phyloP scores from a whole-genome alignment of 768 basidiomycete genomes.

The Amanita subjunquillea region DNA sequence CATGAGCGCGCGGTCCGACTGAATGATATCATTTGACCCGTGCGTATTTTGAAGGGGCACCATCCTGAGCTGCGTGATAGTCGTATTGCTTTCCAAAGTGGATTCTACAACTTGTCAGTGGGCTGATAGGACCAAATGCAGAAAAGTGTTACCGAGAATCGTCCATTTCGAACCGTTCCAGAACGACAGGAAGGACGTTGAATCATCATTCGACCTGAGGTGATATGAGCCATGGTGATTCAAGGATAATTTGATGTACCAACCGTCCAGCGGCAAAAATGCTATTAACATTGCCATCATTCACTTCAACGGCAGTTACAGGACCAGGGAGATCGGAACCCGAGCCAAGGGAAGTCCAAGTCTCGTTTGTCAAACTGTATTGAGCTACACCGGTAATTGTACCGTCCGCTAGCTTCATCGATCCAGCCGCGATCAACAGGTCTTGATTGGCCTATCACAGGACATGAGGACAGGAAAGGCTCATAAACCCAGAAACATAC shows the following conservation, averaged over 20 bases:
- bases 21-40: conserved; percentile 54
- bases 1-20: conserved; percentile 83
- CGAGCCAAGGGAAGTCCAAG: conserved; percentile 65
- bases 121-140: background rate
- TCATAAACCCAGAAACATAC: conserved; percentile 33
- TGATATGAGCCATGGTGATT: conserved; percentile 1
- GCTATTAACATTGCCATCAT: conserved; percentile 69
- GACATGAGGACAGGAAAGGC: conserved; percentile 4
- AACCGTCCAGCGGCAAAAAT: conserved; percentile 87
- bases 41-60: conserved; percentile 84
- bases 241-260: conserved; percentile 16
- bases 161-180: conserved; percentile 83
- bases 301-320: conserved; percentile 80
- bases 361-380: conserved; percentile 59
- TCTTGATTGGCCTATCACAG: conserved; percentile 48
- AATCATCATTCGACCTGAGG: conserved; percentile 44
- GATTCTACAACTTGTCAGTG: conserved; percentile 32
- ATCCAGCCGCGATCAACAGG: conserved; percentile 70
- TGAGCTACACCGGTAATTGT: conserved; percentile 62
- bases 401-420: conserved; percentile 56
- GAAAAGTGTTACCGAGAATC: conserved; percentile 37
- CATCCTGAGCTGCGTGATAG: conserved; percentile 78
- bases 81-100: conserved; percentile 42
- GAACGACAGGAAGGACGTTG: conserved; percentile 62
- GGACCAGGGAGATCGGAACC: conserved; percentile 70